Percentiles rank a stretch among this genome's conserved stretches.
phyloP scores from a whole-genome alignment of 257 asterid species.

The Nicotiana obtusifolia region DNA sequence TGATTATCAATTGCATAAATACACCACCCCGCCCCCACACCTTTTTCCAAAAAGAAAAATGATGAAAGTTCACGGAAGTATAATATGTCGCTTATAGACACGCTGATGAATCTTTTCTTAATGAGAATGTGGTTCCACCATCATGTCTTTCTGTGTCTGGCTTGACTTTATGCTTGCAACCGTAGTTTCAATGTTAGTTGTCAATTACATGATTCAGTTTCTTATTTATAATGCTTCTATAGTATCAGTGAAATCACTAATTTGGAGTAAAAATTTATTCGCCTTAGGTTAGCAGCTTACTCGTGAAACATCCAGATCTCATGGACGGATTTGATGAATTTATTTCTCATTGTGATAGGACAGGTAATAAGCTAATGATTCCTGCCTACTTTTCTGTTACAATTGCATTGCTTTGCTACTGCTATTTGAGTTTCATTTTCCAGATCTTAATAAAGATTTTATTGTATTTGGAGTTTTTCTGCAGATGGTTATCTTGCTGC shows the following conservation, averaged over 20 bases:
- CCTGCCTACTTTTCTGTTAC: constrained; percentile 10
- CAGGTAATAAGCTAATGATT: constrained; percentile 32
- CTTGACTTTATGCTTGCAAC: background rate
- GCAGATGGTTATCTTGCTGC: constrained; percentile 16
- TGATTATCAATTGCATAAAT: background rate
- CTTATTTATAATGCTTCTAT: constrained; percentile 15
- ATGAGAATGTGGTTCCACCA: background rate
- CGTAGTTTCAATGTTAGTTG: background rate
- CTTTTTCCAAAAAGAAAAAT: background rate
- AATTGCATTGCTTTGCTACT: constrained; percentile 5
- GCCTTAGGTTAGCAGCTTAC: constrained; percentile 47
- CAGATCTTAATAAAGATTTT: constrained; percentile 2
- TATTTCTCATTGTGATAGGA: constrained; percentile 41
- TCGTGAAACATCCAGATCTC: constrained; percentile 51
- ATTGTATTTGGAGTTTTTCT: constrained; percentile 4
- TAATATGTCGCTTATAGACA: background rate
- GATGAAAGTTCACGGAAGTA: background rate
- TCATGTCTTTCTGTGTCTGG: background rate
- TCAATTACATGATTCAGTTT: constrained; percentile 11
- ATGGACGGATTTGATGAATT: constrained; percentile 56
- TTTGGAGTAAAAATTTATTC: constrained; percentile 20
- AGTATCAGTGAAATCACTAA: constrained; percentile 16
- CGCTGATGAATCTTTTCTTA: background rate
- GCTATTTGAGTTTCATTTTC: constrained; percentile 13
- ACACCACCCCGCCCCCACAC: background rate